Evolutionary conservation across 2,329 filamentous ascomycete species (phyloP), one percentile per base, ranked within the genome.

Genomic region (Epichloe coenophiala): DNA sequence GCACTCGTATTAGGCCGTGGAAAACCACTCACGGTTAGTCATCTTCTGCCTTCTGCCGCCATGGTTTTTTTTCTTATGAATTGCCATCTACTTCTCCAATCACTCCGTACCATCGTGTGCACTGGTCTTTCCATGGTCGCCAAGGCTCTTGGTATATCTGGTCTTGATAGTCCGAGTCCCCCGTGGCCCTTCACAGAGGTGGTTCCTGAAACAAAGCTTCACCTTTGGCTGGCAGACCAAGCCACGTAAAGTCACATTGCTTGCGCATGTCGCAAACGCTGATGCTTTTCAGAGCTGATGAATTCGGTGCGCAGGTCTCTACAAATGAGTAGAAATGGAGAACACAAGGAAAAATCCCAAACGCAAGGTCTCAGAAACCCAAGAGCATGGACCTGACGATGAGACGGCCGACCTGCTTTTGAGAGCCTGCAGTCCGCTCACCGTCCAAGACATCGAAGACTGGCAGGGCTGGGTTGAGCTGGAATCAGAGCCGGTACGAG

Each of bases 401-500:
- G 33, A 49, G 9, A n/a, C 41, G 19, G 36, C 40, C 4, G 62
- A 71, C n/a, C 62, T 76, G 2, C 65, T 77, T 31, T 64, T 70
- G 8, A 67, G 72, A 41, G 64, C 73, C 1, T 63, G 80, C 51
- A 67, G 66, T 38, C 72, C 73, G 11, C 69, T 78, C 51, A 68
- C 67, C 3, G 60, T 65, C 5, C 65, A 74, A 33, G 80, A 86
- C 57, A 72, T 76, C 23, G 65, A 74, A 27, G 72, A 74, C 33
- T 89, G 84, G 80, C 73, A 78, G 47, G 84, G 84, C 21, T 91
- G 85, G 81, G 77, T 83, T 52, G 89, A 96, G 61, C 76, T 97
- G 47, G 89, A 95, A 66, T 95, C 88, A 6, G 89, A 96, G 55
- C 90, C 90, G 7, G 88, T 88, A 67, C 68, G 78, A 62, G n/a